phyloP scores from a whole-genome alignment of 768 basidiomycete species.

The Termitomyces sp. region DNA sequence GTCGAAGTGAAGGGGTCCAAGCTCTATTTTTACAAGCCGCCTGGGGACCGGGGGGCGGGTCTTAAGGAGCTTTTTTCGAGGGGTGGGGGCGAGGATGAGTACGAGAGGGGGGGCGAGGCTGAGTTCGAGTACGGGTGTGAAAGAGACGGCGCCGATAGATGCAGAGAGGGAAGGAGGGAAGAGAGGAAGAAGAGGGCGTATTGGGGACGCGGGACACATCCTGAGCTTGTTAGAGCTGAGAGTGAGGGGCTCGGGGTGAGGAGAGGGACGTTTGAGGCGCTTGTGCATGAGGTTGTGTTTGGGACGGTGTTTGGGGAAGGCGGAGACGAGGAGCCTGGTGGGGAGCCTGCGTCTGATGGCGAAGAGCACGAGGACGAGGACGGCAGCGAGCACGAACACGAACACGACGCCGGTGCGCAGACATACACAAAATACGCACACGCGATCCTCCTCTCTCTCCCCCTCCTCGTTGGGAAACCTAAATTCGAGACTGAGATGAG shows the following conservation, averaged over 20 bases:
- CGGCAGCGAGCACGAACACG: no score
- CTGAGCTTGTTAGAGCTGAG: slow-evolving; percentile 49
- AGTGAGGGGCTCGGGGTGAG: slow-evolving; percentile 35
- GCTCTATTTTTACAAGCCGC: slow-evolving; percentile 83
- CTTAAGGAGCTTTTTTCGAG: slow-evolving; percentile 75
- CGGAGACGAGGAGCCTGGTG: neutral
- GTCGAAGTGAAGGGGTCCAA: slow-evolving; percentile 82
- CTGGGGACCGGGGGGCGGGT: slow-evolving; percentile 58
- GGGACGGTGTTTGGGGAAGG: slow-evolving; percentile 55
- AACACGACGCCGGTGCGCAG: slow-evolving; percentile 2
- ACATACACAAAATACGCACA: slow-evolving; percentile 66
- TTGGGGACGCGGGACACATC: slow-evolving; percentile 77
- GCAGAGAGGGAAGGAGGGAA: slow-evolving; percentile 14
- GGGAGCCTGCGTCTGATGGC: no score
- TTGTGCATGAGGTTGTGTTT: slow-evolving; percentile 80
- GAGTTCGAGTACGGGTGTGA: no score
- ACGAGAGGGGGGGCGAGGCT: slow-evolving; percentile 26
- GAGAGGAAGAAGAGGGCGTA: slow-evolving; percentile 64
- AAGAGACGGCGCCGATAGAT: neutral
- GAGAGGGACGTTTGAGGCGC: slow-evolving; percentile 74
- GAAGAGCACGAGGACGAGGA: no score
- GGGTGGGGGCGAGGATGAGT: slow-evolving; percentile 6
- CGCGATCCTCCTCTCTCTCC: slow-evolving; percentile 58
- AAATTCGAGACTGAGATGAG: slow-evolving; percentile 71
- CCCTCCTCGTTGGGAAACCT: slow-evolving; percentile 47